These are phyloP conservation scores for Haematococcus lacustris DNA, from an alignment of 139 green algal species.

Conservation along the genomic window DNA sequence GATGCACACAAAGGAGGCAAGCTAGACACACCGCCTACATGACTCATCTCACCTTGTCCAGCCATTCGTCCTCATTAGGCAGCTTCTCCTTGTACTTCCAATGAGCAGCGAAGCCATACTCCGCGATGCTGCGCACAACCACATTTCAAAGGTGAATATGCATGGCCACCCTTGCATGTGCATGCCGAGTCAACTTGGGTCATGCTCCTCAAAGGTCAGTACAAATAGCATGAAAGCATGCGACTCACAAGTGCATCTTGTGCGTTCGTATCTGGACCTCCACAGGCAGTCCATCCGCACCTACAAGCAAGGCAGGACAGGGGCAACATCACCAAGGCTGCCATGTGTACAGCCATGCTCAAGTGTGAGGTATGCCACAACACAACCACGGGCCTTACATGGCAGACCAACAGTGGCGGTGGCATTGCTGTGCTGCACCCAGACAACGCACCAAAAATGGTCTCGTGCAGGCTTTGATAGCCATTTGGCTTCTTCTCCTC, in stretches of 20 bases:
- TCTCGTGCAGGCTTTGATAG: constrained; percentile 77
- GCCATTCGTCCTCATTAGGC: constrained; percentile 26
- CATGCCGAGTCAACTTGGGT: too few species aligned
- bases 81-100: constrained; percentile 94
- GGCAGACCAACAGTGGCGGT: too few species aligned
- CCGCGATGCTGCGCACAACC: too few species aligned
- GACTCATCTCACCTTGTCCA: constrained; percentile 22
- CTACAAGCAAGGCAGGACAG: too few species aligned
- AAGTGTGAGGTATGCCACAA: too few species aligned
- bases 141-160: constrained; percentile 57
- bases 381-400: too few species aligned
- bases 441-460: constrained; percentile 26
- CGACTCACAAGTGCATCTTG: constrained; percentile 62
- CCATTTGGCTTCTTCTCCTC: constrained; percentile 80
- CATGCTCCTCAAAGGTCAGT: too few species aligned
- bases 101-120: constrained; percentile 89
- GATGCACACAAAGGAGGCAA: background rate
- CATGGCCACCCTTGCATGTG: background rate
- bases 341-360: too few species aligned
- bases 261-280: constrained; percentile 87
- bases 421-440: too few species aligned
- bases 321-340: too few species aligned
- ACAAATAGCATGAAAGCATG: constrained; percentile 3
- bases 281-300: constrained; percentile 38
- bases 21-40: background rate